Evolutionary conservation across 2,329 filamentous ascomycete genomes (phyloP).

Genomic region (Beauveria bassiana): DNA sequence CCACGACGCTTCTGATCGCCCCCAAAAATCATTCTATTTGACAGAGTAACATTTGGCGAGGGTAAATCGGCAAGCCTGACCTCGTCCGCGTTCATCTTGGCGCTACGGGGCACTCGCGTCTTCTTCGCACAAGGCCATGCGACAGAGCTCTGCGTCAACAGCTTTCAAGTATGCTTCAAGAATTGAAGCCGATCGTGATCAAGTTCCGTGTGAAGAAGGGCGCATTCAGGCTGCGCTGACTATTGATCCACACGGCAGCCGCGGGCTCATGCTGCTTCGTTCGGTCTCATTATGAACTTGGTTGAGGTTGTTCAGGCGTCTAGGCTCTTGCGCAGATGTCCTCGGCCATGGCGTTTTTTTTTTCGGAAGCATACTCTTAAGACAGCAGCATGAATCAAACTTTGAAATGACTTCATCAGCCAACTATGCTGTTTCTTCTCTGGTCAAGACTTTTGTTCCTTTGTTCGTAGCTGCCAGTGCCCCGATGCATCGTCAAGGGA

Average conservation of each 20-base stretch:
- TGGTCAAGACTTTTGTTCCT: neutral
- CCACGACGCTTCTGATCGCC: no score
- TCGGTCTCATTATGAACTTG: conserved; percentile 36
- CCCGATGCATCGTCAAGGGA: neutral
- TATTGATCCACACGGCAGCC: conserved; percentile 26
- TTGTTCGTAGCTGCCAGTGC: neutral
- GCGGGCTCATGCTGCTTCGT: conserved; percentile 27
- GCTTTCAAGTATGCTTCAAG: no score
- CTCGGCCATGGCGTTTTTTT: conserved; percentile 21
- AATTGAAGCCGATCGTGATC: no score
- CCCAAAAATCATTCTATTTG: no score
- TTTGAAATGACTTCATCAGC: neutral
- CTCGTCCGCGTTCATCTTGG: no score
- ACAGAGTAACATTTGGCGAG: no score
- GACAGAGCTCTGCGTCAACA: no score
- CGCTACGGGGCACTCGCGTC: no score
- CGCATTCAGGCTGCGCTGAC: conserved; percentile 21
- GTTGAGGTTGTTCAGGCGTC: conserved; percentile 42
- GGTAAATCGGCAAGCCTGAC: no score
- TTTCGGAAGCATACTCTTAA: conserved; percentile 19
- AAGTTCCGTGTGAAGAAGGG: no score
- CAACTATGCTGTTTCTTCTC: neutral
- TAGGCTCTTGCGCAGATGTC: conserved; percentile 17
- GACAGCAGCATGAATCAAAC: conserved; percentile 17
- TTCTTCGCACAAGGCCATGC: no score